phyloP scores from a whole-genome alignment of 1,139 yeast genomes.

The Diutina catenulata region DNA sequence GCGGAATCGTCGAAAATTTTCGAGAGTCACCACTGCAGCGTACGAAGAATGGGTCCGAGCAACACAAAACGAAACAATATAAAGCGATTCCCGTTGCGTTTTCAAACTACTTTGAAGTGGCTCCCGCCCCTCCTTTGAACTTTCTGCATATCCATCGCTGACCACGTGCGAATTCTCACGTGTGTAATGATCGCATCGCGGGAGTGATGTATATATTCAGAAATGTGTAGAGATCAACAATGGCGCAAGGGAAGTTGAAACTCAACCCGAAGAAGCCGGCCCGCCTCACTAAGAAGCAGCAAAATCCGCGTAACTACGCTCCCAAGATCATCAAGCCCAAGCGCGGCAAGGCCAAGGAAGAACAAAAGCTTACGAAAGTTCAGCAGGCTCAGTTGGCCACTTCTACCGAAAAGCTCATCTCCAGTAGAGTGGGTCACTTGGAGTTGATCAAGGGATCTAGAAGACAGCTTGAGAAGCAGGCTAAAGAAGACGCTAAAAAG shows the following conservation, averaged over 20 bases:
- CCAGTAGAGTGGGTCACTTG: constrained; percentile 90
- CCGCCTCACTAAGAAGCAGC: constrained; percentile 41
- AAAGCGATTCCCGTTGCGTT: too few species aligned
- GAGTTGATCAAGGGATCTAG: constrained; percentile 90
- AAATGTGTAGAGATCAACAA: too few species aligned
- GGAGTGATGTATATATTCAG: too few species aligned
- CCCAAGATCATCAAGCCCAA: constrained; percentile 66
- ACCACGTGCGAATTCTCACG: neutral
- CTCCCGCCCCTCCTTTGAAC: too few species aligned
- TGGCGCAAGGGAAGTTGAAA: constrained; percentile 50
- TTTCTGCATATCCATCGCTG: too few species aligned
- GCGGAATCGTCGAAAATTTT: too few species aligned
- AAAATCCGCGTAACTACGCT: constrained; percentile 63
- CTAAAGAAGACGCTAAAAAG: constrained; percentile 17
- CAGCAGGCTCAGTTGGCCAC: constrained; percentile 43
- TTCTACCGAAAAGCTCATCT: constrained; percentile 74
- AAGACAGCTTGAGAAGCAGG: constrained; percentile 57
- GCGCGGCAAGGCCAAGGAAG: constrained; percentile 36
- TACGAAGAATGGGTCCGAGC: too few species aligned
- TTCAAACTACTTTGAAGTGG: too few species aligned
- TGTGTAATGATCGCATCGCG: neutral
- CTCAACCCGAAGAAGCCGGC: constrained; percentile 32
- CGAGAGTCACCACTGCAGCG: too few species aligned
- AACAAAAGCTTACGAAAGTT: constrained; percentile 42
- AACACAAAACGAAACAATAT: too few species aligned